phyloP scores from a whole-genome alignment of 2,329 filamentous ascomycete genomes.

The Aspergillus sp. region DNA sequence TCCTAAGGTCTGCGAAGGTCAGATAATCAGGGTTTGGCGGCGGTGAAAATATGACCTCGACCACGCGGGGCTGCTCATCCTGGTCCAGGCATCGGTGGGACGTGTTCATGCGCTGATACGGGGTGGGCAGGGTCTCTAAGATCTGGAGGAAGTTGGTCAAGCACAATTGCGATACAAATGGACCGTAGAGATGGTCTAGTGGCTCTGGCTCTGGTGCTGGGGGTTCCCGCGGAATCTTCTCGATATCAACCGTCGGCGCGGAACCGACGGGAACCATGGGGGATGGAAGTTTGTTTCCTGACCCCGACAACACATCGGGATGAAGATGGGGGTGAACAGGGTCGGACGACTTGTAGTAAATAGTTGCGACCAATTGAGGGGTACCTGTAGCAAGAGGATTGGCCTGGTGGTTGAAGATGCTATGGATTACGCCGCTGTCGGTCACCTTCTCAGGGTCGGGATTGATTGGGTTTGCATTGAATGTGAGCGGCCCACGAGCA shows the following conservation, averaged over 20 bases:
- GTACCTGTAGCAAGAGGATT: constrained; percentile 33
- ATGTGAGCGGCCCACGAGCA: constrained; percentile 16
- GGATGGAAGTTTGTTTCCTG: constrained; percentile 33
- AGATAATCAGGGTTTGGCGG: constrained; percentile 42
- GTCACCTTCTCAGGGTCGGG: constrained; percentile 34
- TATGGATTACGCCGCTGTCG: constrained; percentile 41
- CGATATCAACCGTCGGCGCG: constrained; percentile 44
- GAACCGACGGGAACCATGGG: constrained; percentile 39
- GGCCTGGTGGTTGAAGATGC: constrained; percentile 37
- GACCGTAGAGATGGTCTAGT: constrained; percentile 48
- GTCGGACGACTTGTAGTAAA: constrained; percentile 41
- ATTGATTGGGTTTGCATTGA: constrained; percentile 29
- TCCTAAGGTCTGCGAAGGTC: constrained; percentile 59
- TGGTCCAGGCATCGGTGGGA: constrained; percentile 42
- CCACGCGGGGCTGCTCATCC: constrained; percentile 42
- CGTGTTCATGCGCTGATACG: constrained; percentile 42
- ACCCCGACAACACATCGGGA: constrained; percentile 35
- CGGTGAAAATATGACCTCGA: constrained; percentile 46
- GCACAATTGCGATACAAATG: constrained; percentile 47
- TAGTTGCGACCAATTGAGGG: constrained; percentile 40
- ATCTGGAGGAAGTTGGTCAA: constrained; percentile 49
- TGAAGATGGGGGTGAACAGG: constrained; percentile 40
- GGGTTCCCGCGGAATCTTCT: constrained; percentile 48
- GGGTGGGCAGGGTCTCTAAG: constrained; percentile 42
- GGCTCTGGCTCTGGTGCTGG: constrained; percentile 47